phyloP scores from a whole-genome alignment of 805 yeast genomes.

The Blastobotrys mokoenaii region DNA sequence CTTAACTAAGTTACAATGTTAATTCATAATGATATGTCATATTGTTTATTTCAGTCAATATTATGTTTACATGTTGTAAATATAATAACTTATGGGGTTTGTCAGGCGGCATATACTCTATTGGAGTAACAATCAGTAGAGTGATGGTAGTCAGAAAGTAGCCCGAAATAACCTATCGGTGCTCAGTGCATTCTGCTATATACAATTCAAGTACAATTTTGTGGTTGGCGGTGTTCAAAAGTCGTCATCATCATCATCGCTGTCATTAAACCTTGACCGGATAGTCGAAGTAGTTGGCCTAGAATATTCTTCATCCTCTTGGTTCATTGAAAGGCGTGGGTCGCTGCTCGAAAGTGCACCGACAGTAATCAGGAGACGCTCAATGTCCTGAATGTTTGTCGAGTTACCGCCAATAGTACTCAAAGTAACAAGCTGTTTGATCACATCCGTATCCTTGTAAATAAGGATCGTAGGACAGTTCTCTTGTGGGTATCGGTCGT shows the following conservation, averaged over 20 bases:
- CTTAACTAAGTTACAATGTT: too few relatives aligned
- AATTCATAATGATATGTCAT: too few relatives aligned
- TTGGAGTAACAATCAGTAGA: too few relatives aligned
- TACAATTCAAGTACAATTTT: too few relatives aligned
- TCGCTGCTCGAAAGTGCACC: slow-evolving; percentile 63
- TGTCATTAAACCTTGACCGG: not conserved
- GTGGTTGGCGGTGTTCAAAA: too few relatives aligned
- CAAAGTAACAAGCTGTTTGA: slow-evolving; percentile 74
- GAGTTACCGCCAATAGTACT: slow-evolving; percentile 79
- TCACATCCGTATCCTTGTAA: slow-evolving; percentile 69
- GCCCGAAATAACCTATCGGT: too few relatives aligned
- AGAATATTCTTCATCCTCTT: slow-evolving; percentile 31
- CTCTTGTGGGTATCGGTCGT: slow-evolving; percentile 82
- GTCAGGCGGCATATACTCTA: too few relatives aligned
- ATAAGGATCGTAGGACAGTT: slow-evolving; percentile 88
- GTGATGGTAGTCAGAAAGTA: too few relatives aligned
- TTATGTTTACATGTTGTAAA: too few relatives aligned
- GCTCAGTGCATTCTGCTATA: too few relatives aligned
- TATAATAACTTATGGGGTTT: too few relatives aligned
- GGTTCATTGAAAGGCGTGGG: slow-evolving; percentile 48
- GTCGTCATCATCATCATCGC: slow-evolving; percentile 1
- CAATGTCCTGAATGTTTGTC: slow-evolving; percentile 61
- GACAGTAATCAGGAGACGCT: slow-evolving; percentile 55
- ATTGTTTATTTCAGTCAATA: too few relatives aligned
- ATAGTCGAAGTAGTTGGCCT: not conserved